Evolutionary conservation across 208 protist species (phyloP).

Genomic region (Leishmania tropica): DNA sequence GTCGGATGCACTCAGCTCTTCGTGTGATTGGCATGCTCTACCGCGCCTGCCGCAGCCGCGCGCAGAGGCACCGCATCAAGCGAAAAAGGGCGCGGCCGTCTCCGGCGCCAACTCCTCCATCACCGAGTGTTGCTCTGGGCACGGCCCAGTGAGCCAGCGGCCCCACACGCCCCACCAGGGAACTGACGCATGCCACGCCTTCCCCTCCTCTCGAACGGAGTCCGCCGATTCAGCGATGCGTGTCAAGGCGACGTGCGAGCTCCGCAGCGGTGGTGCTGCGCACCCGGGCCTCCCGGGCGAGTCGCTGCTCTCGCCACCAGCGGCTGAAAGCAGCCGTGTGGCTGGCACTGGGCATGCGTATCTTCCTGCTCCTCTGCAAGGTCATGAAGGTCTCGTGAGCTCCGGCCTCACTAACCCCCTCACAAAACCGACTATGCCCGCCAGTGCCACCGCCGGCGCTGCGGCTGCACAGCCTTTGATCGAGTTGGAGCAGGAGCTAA

Average conservation of each 20-base stretch:
- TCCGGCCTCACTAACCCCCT: neutral
- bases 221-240: neutral
- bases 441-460: neutral
- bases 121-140: neutral
- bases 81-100: neutral
- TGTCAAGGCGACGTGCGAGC: neutral
- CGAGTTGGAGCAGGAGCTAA: slow-evolving; percentile 27
- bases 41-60: neutral
- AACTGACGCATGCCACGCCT: too few species aligned
- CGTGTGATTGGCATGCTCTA: neutral
- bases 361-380: neutral
- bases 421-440: neutral
- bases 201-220: neutral
- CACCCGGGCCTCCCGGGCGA: neutral
- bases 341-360: neutral
- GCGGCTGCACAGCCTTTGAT: neutral
- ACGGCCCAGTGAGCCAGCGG: neutral
- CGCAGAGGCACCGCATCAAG: neutral
- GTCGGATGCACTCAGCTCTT: neutral
- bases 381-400: neutral
- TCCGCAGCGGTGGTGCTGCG: neutral
- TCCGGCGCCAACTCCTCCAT: neutral
- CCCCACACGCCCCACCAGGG: neutral
- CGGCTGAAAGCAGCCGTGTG: neutral
- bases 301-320: neutral